Base-by-base conservation (phyloP, 2,329 filamentous ascomycete genomes). In the Trichoderma sp. region DNA sequence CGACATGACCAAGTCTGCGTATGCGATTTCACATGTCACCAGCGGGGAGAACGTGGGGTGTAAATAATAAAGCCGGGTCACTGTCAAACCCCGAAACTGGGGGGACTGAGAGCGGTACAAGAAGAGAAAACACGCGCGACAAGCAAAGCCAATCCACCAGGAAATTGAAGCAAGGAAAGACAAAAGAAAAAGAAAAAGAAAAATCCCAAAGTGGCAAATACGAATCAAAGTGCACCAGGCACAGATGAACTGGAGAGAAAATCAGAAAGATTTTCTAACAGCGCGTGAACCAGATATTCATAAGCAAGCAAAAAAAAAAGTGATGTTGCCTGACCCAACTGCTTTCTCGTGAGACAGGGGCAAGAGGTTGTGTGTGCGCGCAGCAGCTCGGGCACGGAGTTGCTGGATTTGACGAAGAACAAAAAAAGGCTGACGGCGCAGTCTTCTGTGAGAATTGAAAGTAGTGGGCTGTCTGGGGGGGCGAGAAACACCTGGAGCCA, bases 1-100 rank as follows among this genome's bases (percentile, higher is more conserved):
- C 70, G 79, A 79, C 79, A 80, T 81, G 71, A 73, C 75, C 73
- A 71, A 68, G 57, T 53, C 40, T 59, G 68, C 40, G 65, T 53
- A 58, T 63, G 63, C 52, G 62, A 70, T 64, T 68, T 77, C 76
- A 77, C 77, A 79, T 79, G 74, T 75, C 77, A 69, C 69, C 68
- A 59, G 68, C 60, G 64, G 63, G 53, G 58, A 70, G 68, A 67
- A 53, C 68, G 68, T 68, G 63, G 68, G 53, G 70, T 58, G 68
- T 52, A n/a, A 43, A n/a, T n/a, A 27, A 29, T 43, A 55, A 57
- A 33, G 29, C 47, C 63, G 52, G 63, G 63, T 47, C 24, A 31
- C 31, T 49, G 63, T 29, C 37, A 58, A 58, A 66, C 53, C 53
- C 53, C 63, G 53, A 66, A 66, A 29, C 24, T 60, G 40, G 47